Evolutionary conservation across 805 yeast genomes (phyloP).

Genomic region (Komagataella populi): DNA sequence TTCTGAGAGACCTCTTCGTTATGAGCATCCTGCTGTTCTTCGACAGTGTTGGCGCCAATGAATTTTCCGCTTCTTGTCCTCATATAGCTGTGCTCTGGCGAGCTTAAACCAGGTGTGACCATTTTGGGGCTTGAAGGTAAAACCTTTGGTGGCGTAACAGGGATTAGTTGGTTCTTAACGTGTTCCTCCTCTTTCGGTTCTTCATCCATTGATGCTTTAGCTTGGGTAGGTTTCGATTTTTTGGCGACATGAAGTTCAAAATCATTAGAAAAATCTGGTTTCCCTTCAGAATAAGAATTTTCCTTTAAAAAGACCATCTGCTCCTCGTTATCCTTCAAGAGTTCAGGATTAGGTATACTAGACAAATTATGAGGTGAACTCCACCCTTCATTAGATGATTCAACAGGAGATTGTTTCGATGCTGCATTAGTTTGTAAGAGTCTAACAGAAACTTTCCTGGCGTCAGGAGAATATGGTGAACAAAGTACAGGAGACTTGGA

Average conservation of each 20-base stretch:
- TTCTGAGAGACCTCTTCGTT: constrained; percentile 9
- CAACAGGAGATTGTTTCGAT: background rate
- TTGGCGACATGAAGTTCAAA: background rate
- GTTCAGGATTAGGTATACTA: background rate
- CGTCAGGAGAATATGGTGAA: background rate
- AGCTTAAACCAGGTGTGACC: background rate
- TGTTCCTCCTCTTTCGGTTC: background rate
- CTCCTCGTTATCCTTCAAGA: background rate
- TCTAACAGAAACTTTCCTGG: background rate
- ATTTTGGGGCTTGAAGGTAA: background rate
- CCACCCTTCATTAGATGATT: background rate
- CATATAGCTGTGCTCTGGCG: constrained; percentile 12
- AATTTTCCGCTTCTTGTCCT: constrained; percentile 16
- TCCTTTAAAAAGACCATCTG: background rate
- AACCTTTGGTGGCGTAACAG: background rate
- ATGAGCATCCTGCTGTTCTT: constrained; percentile 11
- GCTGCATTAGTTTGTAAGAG: background rate
- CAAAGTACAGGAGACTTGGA: background rate
- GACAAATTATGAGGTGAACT: background rate
- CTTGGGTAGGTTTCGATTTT: background rate
- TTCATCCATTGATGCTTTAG: background rate
- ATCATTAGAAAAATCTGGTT: background rate
- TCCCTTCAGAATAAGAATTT: background rate
- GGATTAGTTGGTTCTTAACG: background rate
- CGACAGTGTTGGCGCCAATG: constrained; percentile 14